Evolutionary conservation across 73 alveolate genomes (phyloP).

Genomic region (Urostyla sp.): DNA sequence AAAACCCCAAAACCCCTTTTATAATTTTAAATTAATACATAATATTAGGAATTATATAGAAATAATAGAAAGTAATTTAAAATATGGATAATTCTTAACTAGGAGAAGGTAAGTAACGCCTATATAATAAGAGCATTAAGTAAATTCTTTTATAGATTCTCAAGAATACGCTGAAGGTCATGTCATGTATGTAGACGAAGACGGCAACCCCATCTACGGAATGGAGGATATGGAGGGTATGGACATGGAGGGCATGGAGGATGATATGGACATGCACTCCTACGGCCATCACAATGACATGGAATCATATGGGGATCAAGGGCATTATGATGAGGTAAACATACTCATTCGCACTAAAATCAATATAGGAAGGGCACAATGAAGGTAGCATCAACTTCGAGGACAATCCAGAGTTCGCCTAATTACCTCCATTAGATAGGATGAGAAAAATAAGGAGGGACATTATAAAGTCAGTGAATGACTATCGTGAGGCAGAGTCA

Average conservation of each 20-base stretch:
- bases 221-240: constrained; percentile 53
- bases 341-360: not conserved
- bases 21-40: too few relatives aligned
- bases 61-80: too few relatives aligned
- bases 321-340: constrained; percentile 25
- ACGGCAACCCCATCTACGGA: too few relatives aligned
- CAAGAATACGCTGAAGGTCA: too few relatives aligned
- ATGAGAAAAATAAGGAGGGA: constrained; percentile 71
- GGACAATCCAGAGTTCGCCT: constrained; percentile 73
- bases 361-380: not conserved
- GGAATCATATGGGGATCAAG: constrained; percentile 34
- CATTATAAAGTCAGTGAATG: constrained; percentile 60
- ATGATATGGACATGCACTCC: constrained; percentile 16
- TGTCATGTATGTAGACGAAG: constrained; percentile 26
- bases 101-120: too few relatives aligned
- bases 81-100: too few relatives aligned
- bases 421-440: constrained; percentile 71
- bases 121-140: too few relatives aligned
- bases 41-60: too few relatives aligned
- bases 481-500: constrained; percentile 50
- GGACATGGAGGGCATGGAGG: constrained; percentile 60
- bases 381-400: constrained; percentile 70
- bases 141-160: too few relatives aligned
- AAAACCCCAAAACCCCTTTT: too few relatives aligned
- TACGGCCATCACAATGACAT: constrained; percentile 35